These are phyloP conservation scores for Colletotrichum acutatum DNA, from an alignment of 2,329 filamentous ascomycete genomes.

Conservation along the genomic window DNA sequence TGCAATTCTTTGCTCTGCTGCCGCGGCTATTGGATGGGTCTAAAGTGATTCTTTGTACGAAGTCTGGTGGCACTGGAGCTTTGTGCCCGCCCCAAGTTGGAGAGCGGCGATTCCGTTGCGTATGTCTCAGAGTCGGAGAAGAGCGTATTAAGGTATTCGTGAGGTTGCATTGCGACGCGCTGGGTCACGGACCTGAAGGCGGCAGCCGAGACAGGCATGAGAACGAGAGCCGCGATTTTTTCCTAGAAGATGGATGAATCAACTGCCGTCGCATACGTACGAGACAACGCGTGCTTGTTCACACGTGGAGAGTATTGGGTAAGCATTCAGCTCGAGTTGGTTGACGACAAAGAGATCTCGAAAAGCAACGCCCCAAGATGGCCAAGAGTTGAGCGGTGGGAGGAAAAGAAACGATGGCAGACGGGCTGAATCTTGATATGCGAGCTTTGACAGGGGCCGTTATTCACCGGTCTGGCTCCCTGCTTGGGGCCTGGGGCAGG, in stretches of 20 bases:
- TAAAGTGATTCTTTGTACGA: background rate
- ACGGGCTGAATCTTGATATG: background rate
- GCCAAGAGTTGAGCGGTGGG: background rate
- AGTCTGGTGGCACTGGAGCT: background rate
- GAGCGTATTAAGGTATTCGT: background rate
- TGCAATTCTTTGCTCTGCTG: slow-evolving; percentile 10
- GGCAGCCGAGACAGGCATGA: slow-evolving; percentile 12
- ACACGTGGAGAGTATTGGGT: background rate
- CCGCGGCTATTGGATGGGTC: slow-evolving; percentile 6
- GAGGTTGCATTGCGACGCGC: background rate
- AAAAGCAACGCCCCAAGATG: background rate
- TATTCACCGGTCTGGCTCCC: background rate
- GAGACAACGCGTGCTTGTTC: background rate
- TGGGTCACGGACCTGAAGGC: background rate
- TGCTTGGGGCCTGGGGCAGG: background rate
- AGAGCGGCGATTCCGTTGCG: background rate
- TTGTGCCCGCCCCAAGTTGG: slow-evolving; percentile 18
- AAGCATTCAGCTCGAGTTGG: background rate
- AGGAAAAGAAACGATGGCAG: background rate
- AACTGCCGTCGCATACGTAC: background rate
- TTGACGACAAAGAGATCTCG: background rate
- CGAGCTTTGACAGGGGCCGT: background rate
- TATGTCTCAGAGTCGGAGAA: background rate
- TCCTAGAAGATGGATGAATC: background rate
- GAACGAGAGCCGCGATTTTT: background rate